phyloP scores from a whole-genome alignment of 495 filamentous ascomycete species.

The Tuber aestivum region DNA sequence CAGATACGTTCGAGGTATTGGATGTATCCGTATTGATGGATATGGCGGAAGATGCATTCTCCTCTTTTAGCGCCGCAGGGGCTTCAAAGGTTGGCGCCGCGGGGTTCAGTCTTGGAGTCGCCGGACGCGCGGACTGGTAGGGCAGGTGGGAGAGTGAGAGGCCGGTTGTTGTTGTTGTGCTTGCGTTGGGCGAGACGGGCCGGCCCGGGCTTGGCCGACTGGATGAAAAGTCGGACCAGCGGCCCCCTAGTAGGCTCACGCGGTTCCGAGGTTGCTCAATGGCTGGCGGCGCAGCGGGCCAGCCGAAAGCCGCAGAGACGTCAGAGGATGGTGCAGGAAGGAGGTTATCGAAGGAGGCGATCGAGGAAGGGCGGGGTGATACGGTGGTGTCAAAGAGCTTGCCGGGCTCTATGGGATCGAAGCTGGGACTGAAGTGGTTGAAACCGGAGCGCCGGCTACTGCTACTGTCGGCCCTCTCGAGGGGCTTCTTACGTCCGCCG shows the following conservation, averaged over 20 bases:
- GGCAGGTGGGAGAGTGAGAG: constrained; percentile 12
- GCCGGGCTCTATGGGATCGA: constrained; percentile 55
- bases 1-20: constrained; percentile 19
- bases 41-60: constrained; percentile 1
- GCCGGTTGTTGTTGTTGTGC: constrained; percentile 12
- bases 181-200: constrained; percentile 24
- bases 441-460: constrained; percentile 44
- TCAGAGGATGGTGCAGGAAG: constrained; percentile 77
- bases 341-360: constrained; percentile 65
- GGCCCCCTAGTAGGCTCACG: constrained; percentile 52
- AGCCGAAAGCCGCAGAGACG: constrained; percentile 43
- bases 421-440: constrained; percentile 58
- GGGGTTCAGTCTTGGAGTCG: constrained; percentile 39
- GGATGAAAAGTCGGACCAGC: constrained; percentile 49
- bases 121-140: constrained; percentile 13
- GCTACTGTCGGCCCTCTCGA: constrained; percentile 41
- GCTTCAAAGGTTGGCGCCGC: constrained; percentile 41
- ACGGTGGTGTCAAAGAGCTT: constrained; percentile 55
- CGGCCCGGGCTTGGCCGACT: constrained; percentile 9
- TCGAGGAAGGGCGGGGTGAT: constrained; percentile 70
- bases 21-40: constrained; percentile 36
- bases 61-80: constrained; percentile 1
- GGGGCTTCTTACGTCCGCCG: constrained; percentile 45
- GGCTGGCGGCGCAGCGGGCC: constrained; percentile 48
- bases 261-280: constrained; percentile 45